phyloP scores from a whole-genome alignment of 139 green algal genomes.

The Desmodesmus armatus region DNA sequence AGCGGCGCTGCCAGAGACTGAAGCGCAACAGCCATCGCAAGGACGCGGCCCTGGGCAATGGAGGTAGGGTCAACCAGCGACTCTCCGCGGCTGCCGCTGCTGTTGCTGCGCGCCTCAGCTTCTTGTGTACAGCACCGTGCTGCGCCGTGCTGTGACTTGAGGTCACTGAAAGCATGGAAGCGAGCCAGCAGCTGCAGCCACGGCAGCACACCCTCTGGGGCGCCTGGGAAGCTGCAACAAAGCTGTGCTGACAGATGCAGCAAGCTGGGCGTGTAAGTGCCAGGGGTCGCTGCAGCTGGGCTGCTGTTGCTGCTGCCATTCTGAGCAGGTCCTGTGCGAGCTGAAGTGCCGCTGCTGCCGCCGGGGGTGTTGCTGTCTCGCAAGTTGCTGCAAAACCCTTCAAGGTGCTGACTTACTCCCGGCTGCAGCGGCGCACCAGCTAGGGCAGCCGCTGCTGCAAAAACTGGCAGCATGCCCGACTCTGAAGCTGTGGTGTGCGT shows the following conservation, averaged over 20 bases:
- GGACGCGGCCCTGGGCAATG: too few species aligned
- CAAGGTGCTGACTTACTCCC: too few species aligned
- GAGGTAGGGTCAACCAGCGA: not conserved
- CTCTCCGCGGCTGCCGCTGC: not conserved
- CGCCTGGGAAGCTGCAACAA: not conserved
- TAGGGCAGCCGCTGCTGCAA: not conserved
- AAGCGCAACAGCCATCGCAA: not conserved
- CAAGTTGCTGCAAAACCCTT: not conserved
- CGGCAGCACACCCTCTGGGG: not conserved
- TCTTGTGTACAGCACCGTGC: not conserved
- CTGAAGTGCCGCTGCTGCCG: too few species aligned
- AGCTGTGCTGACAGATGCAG: not conserved
- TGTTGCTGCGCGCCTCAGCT: not conserved
- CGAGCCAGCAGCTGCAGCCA: conserved; percentile 5
- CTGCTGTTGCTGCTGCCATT: conserved; percentile 9
- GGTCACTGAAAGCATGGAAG: not conserved
- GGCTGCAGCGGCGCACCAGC: too few species aligned
- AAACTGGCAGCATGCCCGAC: too few species aligned
- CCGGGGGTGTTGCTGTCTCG: not conserved
- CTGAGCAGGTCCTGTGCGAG: too few species aligned
- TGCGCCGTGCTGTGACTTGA: not conserved
- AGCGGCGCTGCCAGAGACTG: not conserved
- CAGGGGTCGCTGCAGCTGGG: not conserved
- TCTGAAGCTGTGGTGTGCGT: not conserved
- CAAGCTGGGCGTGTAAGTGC: not conserved